Evolutionary conservation across 352 stramenopile genomes (phyloP).

Genomic region (Phytophthora kernoviae): DNA sequence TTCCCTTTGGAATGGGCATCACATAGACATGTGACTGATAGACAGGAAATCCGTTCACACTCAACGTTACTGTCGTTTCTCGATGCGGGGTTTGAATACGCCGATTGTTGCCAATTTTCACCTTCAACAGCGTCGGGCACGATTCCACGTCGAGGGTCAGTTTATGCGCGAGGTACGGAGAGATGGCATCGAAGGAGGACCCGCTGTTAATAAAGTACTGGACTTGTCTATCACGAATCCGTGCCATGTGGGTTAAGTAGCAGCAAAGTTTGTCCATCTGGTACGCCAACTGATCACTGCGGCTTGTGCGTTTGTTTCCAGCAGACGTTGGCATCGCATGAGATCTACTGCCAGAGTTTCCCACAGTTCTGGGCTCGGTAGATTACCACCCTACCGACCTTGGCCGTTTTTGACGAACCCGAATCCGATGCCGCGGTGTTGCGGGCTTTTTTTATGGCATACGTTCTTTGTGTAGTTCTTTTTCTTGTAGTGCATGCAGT

Average conservation of each 20-base stretch:
- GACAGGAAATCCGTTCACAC: conserved; percentile 1
- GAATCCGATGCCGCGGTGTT: conserved; percentile 1
- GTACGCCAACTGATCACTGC: conserved; percentile 3
- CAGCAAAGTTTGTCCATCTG: conserved; percentile 11
- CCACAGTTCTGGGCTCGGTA: conserved; percentile 3
- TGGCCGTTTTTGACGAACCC: conserved; percentile 16
- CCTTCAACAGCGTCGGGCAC: background rate
- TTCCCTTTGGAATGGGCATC: conserved; percentile 6
- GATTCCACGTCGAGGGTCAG: background rate
- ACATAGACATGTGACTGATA: conserved; percentile 1
- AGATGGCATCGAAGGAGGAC: conserved; percentile 6
- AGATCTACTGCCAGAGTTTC: conserved; percentile 3
- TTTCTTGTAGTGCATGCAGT: conserved; percentile 12
- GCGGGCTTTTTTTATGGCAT: conserved; percentile 9
- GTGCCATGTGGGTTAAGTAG: conserved; percentile 5
- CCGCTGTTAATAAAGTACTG: conserved; percentile 15
- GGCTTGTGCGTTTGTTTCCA: background rate
- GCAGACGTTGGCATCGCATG: conserved; percentile 4
- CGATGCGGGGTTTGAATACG: background rate
- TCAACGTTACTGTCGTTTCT: background rate
- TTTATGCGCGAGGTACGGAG: background rate
- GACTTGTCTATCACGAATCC: background rate
- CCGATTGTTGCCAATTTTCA: background rate
- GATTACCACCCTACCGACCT: conserved; percentile 16
- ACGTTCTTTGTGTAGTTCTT: conserved; percentile 17